Base-by-base conservation (phyloP, 1,139 yeast species). In the Yamadazyma oceani region DNA sequence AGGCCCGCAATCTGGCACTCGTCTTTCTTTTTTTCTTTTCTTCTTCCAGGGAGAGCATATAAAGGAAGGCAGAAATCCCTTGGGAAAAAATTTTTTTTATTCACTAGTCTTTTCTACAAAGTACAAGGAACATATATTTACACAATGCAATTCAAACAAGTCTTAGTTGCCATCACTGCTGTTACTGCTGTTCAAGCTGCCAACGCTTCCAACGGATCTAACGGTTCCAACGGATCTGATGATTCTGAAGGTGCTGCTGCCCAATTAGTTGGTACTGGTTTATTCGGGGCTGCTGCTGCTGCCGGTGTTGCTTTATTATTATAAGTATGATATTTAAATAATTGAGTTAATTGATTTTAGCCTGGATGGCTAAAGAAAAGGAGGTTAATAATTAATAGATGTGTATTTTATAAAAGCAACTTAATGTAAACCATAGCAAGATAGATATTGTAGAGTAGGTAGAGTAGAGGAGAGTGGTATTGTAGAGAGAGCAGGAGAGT, bases 131-230 rank as follows among this genome's bases (percentile, higher is more conserved):
- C 24, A 31, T 17, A 19, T 17, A 9, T n/a, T 29, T 19, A 22
- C 26, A 57, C 41, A 57, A 67, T 67, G 73, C 73, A 67, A 66
- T 65, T 66, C 66, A 54, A 59, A 55, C 54, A 67, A 48, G 62
- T 66, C 55, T 57, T 66, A 54, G 50, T 66, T 55, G 69, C 73
- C 50, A 60, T 66, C 54, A 60, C 72, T 49, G 71, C 70, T 45
- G 64, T 53, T 53, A 51, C 72, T 42, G 69, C 65, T 46, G 72
- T 62, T 50, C 58, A 62, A 33, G 70, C 69, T 43, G 67, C 61
- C 45, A 62, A 62, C 60, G 57, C 56, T 44, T 27, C 68, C 41
- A 60, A 60, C 63, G 56, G 50, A 35, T 34, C 64, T 39, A 58
- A 59, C 58, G 60, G 56, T 46, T 35, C 55, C 55, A 46, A 45